Base-by-base conservation (phyloP, 257 asterid genomes). In the Solanum infundibuliforme region DNA sequence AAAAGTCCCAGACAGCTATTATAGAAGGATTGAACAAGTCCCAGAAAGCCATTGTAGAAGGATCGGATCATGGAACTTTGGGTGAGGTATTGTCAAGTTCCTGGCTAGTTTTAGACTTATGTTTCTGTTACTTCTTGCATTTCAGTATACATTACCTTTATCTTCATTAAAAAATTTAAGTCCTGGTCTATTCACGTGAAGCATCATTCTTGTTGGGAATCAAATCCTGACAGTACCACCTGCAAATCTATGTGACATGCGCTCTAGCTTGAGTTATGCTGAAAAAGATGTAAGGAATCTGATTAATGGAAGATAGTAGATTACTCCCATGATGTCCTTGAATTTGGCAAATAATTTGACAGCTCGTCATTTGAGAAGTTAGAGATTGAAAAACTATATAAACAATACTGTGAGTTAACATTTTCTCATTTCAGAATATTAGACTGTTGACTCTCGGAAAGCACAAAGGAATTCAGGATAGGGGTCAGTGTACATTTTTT, bases 1-100 rank as follows among this genome's bases (percentile, higher is more conserved):
- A 97, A 89, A 94, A 91, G 86, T 90, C 95, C 88, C 92, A 96
- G 91, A 96, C 93, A 83, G 92, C 94, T 87, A 93, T 95, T 83
- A 76, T 83, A 29, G 87, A 88, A 79, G 91, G 94, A 91, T 81
- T 95, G 87, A 90, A 87, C 36, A 94, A 91, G 85, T 89, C 94
- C 89, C 93, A 95, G 90, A 96, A 94, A 85, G 92, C 94, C 87
- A 93, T 93, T 83, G 74, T 83, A 25, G 86, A 88, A 75, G 91
- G 94, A 91, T 85, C 92, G 85, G 87, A 87, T 88, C 91, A 90
- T 84, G 92, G 86, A 85, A 89, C 85, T 60, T 74, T 89, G 86
- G 89, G 91, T 55, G 90, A 94, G 92, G 98, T 95, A 91, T 83
- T 52, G 83, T 89, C 86, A 66, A 58, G 27, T 81, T 82, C 72